phyloP scores from a whole-genome alignment of 148 eudicot species.

The Silene uniflora region DNA sequence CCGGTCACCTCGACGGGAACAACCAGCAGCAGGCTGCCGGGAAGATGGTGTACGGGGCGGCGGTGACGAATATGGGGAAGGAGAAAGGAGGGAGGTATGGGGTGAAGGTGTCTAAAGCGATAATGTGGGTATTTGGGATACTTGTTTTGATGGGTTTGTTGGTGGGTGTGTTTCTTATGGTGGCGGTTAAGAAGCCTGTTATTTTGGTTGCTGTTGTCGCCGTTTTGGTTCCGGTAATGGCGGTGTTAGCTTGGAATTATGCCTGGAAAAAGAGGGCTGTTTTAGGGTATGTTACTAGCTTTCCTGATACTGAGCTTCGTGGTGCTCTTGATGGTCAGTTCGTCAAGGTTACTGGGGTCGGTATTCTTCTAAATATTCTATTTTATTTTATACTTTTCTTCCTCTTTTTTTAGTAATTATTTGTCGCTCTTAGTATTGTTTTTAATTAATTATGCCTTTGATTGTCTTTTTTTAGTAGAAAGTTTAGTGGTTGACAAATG shows the following conservation, averaged over 20 bases:
- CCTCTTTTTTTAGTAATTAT: no score
- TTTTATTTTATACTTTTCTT: background rate
- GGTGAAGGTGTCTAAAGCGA: conserved; percentile 57
- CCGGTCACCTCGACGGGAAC: conserved; percentile 44
- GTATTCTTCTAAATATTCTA: conserved; percentile 22
- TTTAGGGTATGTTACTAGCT: conserved; percentile 54
- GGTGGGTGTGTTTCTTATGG: conserved; percentile 67
- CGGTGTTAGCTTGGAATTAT: conserved; percentile 52
- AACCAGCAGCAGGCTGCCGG: conserved; percentile 2
- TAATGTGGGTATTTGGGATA: conserved; percentile 71
- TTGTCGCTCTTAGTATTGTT: no score
- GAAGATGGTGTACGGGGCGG: conserved; percentile 61
- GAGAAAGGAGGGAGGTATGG: conserved; percentile 49
- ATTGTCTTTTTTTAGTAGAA: background rate
- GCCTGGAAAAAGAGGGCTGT: conserved; percentile 66
- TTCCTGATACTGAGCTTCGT: conserved; percentile 89
- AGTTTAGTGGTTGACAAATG: background rate
- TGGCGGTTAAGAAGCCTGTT: conserved; percentile 64
- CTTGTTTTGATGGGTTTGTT: conserved; percentile 70
- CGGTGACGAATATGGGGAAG: conserved; percentile 57
- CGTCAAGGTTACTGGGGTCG: conserved; percentile 97
- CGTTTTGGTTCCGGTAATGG: conserved; percentile 43
- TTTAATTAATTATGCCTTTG: no score
- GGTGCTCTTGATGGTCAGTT: conserved; percentile 86
- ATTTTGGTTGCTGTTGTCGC: conserved; percentile 56